These are phyloP conservation scores for Coleophoma eucalyptorum DNA, from an alignment of 2,329 filamentous ascomycete genomes.

Conservation along the genomic window DNA sequence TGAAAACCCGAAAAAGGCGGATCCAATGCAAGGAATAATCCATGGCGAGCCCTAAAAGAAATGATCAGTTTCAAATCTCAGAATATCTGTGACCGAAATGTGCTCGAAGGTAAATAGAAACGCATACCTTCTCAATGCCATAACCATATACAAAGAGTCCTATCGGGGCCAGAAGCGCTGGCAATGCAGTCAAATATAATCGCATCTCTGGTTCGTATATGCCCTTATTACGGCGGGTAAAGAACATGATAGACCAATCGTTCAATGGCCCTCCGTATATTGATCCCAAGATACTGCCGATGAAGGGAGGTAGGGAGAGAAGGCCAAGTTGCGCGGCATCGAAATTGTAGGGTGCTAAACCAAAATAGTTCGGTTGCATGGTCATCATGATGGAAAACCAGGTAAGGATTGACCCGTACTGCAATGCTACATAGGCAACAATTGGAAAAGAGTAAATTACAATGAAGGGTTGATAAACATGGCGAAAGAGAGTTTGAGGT, in stretches of 20 bases:
- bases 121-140: constrained; percentile 1
- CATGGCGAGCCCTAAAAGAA: constrained; percentile 1
- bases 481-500: constrained; percentile 27
- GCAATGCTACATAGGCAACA: constrained; percentile 31
- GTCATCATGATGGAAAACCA: constrained; percentile 34
- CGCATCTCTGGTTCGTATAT: constrained; percentile 38
- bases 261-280: constrained; percentile 29
- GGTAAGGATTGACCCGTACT: constrained; percentile 32
- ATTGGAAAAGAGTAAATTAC: constrained; percentile 34
- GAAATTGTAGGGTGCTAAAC: constrained; percentile 35
- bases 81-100: too few relatives aligned
- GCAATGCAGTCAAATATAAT: neutral
- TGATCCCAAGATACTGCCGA: constrained; percentile 31
- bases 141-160: constrained; percentile 7
- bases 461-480: constrained; percentile 32
- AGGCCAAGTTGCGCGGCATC: constrained; percentile 31
- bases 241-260: constrained; percentile 30
- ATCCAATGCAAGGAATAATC: constrained; percentile 8
- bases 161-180: constrained; percentile 2
- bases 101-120: neutral
- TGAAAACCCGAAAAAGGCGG: constrained; percentile 5
- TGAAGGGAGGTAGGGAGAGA: constrained; percentile 34
- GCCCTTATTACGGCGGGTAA: constrained; percentile 32
- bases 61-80: too few relatives aligned
- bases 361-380: constrained; percentile 30